These are phyloP conservation scores for Neoarthrinium moseri DNA, from an alignment of 2,329 filamentous ascomycete genomes.

Conservation along the genomic window DNA sequence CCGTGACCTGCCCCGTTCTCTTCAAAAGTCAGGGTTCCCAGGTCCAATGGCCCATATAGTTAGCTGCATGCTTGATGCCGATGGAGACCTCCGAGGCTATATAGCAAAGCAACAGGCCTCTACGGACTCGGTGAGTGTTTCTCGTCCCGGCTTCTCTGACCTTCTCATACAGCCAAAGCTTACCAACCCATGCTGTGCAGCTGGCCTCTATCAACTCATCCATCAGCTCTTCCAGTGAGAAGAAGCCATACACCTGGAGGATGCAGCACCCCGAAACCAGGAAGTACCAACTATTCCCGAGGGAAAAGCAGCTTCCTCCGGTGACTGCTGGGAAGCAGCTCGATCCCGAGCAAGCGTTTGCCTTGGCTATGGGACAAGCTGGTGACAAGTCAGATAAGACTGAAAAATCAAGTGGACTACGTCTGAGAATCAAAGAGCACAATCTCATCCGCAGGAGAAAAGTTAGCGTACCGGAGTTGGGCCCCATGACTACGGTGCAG, in stretches of 20 bases:
- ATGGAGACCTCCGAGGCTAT: slow-evolving; percentile 44
- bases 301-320: slow-evolving; percentile 43
- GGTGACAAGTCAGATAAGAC: slow-evolving; percentile 39
- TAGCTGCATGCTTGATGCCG: slow-evolving; percentile 53
- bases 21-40: slow-evolving; percentile 21
- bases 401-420: slow-evolving; percentile 42
- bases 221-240: slow-evolving; percentile 38
- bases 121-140: slow-evolving; percentile 42
- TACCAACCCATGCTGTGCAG: slow-evolving; percentile 21
- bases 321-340: slow-evolving; percentile 42
- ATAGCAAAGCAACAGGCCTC: slow-evolving; percentile 49
- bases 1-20: not conserved
- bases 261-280: slow-evolving; percentile 55
- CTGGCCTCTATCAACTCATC: slow-evolving; percentile 25
- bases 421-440: slow-evolving; percentile 57
- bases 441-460: slow-evolving; percentile 59
- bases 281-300: slow-evolving; percentile 63
- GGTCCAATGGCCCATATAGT: slow-evolving; percentile 59
- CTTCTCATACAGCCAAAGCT: slow-evolving; percentile 18
- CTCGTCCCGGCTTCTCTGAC: slow-evolving; percentile 20
- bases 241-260: slow-evolving; percentile 52
- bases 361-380: slow-evolving; percentile 37
- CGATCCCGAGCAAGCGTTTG: slow-evolving; percentile 49
- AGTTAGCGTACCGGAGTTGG: slow-evolving; percentile 62
- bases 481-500: slow-evolving; percentile 68